Evolutionary conservation across 176 grass and related monocot genomes (phyloP).

Genomic region (Tillandsia leiboldiana): DNA sequence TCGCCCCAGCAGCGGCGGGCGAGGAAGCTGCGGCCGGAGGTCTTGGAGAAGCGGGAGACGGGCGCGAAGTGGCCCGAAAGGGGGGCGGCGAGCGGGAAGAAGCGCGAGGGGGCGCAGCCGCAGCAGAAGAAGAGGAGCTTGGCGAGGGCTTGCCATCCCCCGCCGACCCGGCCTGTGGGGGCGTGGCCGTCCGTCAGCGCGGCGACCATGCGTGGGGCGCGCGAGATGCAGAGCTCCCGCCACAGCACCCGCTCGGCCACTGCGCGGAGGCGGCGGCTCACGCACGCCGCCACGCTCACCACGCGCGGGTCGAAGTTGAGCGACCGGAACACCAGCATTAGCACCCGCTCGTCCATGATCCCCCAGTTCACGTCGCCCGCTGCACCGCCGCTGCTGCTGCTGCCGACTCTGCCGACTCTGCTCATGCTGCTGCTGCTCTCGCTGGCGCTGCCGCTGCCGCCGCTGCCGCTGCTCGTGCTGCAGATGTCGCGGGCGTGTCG

Average conservation of each 20-base stretch:
- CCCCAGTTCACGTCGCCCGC: conserved; percentile 27
- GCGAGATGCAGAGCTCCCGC: conserved; percentile 54
- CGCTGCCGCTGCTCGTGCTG: no score
- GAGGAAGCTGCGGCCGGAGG: conserved; percentile 55
- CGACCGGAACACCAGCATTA: conserved; percentile 39
- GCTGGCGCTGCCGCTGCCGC: no score
- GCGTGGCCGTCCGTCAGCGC: conserved; percentile 10
- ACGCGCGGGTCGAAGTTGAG: conserved; percentile 56
- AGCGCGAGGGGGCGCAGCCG: conserved; percentile 23
- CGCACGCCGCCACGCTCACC: conserved; percentile 39
- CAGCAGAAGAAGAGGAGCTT: conserved; percentile 72
- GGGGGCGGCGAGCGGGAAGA: conserved; percentile 3
- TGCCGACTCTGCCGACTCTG: background rate
- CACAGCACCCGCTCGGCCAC: conserved; percentile 55
- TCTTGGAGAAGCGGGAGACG: conserved; percentile 68
- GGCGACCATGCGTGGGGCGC: conserved; percentile 53
- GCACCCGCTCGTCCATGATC: conserved; percentile 60
- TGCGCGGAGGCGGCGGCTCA: conserved; percentile 47
- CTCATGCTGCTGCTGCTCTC: background rate
- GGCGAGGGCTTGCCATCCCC: conserved; percentile 62
- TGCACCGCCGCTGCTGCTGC: background rate
- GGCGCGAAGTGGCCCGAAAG: conserved; percentile 41
- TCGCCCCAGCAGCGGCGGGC: conserved; percentile 45
- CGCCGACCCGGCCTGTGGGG: conserved; percentile 25
- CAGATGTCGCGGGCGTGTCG: no score